Conservation (phyloP, 768 basidiomycete genomes). For the Lactarius indigo region DNA sequence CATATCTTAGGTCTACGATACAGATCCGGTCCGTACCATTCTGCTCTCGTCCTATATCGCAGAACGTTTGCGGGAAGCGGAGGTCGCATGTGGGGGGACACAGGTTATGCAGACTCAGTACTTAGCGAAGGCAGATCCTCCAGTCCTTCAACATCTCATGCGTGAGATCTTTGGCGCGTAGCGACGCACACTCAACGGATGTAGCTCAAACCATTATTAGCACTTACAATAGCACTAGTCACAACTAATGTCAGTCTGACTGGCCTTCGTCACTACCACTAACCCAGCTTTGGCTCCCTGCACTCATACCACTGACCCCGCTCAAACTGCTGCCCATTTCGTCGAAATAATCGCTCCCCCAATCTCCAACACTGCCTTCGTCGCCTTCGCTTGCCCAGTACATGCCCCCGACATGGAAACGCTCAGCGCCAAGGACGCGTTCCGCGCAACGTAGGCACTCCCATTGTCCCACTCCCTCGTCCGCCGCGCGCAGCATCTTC, state of each 20-base stretch:
- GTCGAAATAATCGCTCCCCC: conserved; percentile 42
- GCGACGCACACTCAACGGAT: background rate
- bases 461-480: conserved; percentile 68
- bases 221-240: background rate
- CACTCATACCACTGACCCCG: conserved; percentile 24
- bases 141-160: conserved; percentile 65
- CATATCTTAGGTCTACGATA: conserved; percentile 53
- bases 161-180: conserved; percentile 28
- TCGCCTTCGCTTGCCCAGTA: conserved; percentile 35
- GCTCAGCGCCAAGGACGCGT: conserved; percentile 58
- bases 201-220: background rate
- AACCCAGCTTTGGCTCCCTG: conserved; percentile 25
- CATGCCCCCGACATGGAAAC: conserved; percentile 39
- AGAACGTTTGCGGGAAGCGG: conserved; percentile 58
- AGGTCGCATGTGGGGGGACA: conserved; percentile 54
- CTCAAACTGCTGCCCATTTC: conserved; percentile 27
- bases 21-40: conserved; percentile 66
- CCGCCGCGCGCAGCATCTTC: conserved; percentile 68
- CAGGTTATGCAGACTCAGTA: conserved; percentile 57
- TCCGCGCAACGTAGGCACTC: conserved; percentile 79
- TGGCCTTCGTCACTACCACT: conserved; percentile 25
- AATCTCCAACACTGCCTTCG: conserved; percentile 53
- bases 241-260: conserved; percentile 17
- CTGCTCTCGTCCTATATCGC: conserved; percentile 62
- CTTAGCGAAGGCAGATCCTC: conserved; percentile 64